These are phyloP conservation scores for Stentor coeruleus DNA, from an alignment of 73 alveolate genomes.

Conservation along the genomic window DNA sequence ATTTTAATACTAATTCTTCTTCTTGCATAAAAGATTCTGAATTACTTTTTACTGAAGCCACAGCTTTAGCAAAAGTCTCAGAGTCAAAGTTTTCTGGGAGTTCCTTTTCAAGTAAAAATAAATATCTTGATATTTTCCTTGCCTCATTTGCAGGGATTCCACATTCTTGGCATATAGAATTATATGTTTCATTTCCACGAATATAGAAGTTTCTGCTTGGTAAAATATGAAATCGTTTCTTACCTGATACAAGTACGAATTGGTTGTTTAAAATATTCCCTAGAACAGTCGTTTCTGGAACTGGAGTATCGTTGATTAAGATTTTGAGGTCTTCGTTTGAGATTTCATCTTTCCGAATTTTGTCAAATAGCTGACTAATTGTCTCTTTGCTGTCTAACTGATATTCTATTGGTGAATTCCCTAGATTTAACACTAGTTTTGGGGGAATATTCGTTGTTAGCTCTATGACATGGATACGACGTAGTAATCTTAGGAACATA, in stretches of 20 bases:
- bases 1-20: neutral
- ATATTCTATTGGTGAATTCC: neutral
- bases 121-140: neutral
- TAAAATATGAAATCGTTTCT: neutral
- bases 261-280: neutral
- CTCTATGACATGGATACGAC: neutral
- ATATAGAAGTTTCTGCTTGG: neutral
- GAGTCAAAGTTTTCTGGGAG: neutral
- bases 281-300: neutral
- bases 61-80: neutral
- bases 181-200: neutral
- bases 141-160: slow-evolving; percentile 19
- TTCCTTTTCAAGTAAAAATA: neutral
- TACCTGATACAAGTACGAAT: neutral
- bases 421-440: neutral
- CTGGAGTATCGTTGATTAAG: neutral
- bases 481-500: neutral
- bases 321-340: neutral
- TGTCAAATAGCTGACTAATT: neutral
- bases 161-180: neutral
- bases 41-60: neutral
- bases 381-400: neutral
- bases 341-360: neutral
- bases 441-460: slow-evolving; percentile 19
- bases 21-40: neutral